Base-by-base conservation (phyloP, 2,329 filamentous ascomycete species). In the Ceratocystis eucalypticola region DNA sequence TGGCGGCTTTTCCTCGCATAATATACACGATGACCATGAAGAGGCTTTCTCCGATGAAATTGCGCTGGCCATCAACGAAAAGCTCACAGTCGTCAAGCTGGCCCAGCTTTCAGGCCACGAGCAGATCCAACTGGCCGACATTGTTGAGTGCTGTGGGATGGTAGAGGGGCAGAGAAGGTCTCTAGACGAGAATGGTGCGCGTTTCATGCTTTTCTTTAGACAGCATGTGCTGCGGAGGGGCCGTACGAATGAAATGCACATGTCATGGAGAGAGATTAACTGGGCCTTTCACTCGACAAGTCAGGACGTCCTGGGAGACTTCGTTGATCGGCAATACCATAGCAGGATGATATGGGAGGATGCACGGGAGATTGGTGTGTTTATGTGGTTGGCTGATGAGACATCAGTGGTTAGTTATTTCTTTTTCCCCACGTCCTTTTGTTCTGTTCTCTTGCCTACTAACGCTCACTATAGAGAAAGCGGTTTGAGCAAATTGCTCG, bases 381-480 rank as follows among this genome's bases (percentile, higher is more conserved):
- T 96, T 73, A 93, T 96, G 86, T 99, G 94, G 93, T 80, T 99
- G 69, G 84, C 85, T 0, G 92, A 96, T 74, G 75, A 80, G 20
- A 83, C 82, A 65, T 86, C 91, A 25, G 78, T 97, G 73, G 90
- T 94, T 80, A 75, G 86, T 74, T 64, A 30, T 33, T 25, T 10
- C 15, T 30, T 44, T 25, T 44, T 30, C 28, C 1, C 17, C n/a
- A 30, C 4, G 10, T 25, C 17, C 2, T 20, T 12, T 37, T 28
- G 33, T 17, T 55, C 12, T 44, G 7, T 20, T 48, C 22, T 25
- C 7, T 22, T 45, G 17, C 30, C 33, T 17, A 20, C 53, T 64
- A n/a, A 48, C 61, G 2, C 5, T 15, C 12, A 10, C 37, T 25
- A 25, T 3, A 25, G 67, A 76, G 74, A 75, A 72, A 69, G 61